phyloP scores from a whole-genome alignment of 179 eudicot species.

The Silene noctiflora region DNA sequence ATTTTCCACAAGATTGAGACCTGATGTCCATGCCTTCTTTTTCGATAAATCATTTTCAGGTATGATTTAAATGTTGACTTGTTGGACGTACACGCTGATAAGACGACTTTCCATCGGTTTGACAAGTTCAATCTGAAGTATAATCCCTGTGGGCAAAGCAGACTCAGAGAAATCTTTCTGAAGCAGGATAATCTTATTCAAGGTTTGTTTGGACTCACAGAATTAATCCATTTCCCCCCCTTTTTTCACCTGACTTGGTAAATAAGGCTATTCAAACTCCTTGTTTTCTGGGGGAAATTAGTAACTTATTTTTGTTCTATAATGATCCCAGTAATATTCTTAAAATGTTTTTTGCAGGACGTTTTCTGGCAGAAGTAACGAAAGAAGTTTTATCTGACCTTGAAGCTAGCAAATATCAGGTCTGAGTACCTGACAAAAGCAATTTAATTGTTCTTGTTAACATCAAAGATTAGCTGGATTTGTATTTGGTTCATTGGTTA shows the following conservation, averaged over 20 bases:
- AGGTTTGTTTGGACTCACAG: constrained; percentile 35
- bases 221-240: neutral
- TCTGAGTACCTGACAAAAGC: constrained; percentile 21
- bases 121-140: constrained; percentile 83
- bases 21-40: constrained; percentile 10
- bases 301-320: neutral
- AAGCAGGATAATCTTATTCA: constrained; percentile 88
- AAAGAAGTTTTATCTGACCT: constrained; percentile 74
- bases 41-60: constrained; percentile 37
- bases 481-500: neutral
- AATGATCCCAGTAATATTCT: constrained; percentile 5
- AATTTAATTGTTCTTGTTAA: neutral
- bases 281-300: neutral
- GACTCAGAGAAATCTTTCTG: constrained; percentile 77
- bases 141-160: constrained; percentile 87
- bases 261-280: neutral
- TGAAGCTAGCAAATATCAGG: constrained; percentile 84
- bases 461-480: neutral
- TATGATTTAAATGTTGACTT: constrained; percentile 81
- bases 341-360: constrained; percentile 41
- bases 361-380: constrained; percentile 75
- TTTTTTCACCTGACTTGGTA: constrained; percentile 3
- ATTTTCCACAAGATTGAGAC: constrained; percentile 14
- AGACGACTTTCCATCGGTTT: constrained; percentile 80
- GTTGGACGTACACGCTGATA: constrained; percentile 83